Evolutionary conservation across 2,329 filamentous ascomycete species (phyloP), one percentile per base, ranked within the genome.

Genomic region (Aspergillus amoenus): DNA sequence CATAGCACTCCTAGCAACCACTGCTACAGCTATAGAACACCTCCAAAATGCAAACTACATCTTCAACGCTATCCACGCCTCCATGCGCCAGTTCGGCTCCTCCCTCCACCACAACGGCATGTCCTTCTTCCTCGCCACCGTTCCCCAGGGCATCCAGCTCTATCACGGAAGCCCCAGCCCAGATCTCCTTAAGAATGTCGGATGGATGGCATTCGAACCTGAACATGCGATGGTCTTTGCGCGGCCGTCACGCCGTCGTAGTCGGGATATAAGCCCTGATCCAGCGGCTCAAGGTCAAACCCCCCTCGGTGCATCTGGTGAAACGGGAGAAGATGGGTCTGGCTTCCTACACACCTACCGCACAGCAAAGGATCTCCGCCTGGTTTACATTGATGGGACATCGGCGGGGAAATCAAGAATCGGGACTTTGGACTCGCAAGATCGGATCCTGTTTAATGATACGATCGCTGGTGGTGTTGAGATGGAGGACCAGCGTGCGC

Each of bases 161-260:
- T 90, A 91, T 64, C 89, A 92, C 67, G 89, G 89, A 12, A 81
- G 79, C 0, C 62, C 63, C 7, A 69, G 66, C 0, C 62, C 75
- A 0, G 70, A 79, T 1, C 75, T 78, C 0, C 80, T 89, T 0
- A 70, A 72, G 2, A 81, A 79, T 0, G 81, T 79, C 2, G 86
- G 91, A 64, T 91, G 89, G 88, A 77, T 92, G 1, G 89, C 89
- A 0, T 91, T 91, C 66, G 89, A 92, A 68, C 81, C 88, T 3
- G 88, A 92, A 64, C 89, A 92, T 71, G 86, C 88, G 0, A 78
- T 88, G 62, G 68, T 78, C 3, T 91, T 92, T 73, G 86, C 88
- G 0, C 49, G 61, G 12, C 59, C 62, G 2, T 52, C 24, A 30
- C 52, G 57, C 6, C 59, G 56, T 1, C 64, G 30, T 34, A 1